These are phyloP conservation scores for Aristolochia contorta DNA, from an alignment of 164 flowering plant genomes.

Conservation along the genomic window DNA sequence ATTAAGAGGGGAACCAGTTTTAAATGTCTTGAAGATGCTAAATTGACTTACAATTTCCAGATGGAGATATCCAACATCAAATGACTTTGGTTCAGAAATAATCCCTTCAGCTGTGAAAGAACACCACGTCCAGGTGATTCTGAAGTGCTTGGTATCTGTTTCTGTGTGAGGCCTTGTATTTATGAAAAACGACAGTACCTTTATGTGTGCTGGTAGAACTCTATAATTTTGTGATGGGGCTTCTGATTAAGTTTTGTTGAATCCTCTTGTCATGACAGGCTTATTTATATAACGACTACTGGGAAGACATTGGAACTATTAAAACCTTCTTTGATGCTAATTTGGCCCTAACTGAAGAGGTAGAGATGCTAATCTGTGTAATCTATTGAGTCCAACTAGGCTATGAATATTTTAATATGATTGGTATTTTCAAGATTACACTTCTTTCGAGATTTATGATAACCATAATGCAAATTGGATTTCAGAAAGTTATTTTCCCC, in stretches of 20 bases:
- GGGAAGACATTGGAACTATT: conserved; percentile 98
- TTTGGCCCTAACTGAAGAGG: conserved; percentile 90
- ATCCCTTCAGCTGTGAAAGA: conserved; percentile 80
- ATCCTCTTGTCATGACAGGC: conserved; percentile 36
- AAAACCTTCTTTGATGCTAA: conserved; percentile 86
- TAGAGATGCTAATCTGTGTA: conserved; percentile 7
- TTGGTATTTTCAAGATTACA: no score
- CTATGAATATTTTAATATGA: not conserved
- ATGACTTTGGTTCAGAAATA: conserved; percentile 97
- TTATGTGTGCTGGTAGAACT: no score
- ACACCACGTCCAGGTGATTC: conserved; percentile 58
- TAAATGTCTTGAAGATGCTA: not conserved
- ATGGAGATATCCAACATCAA: conserved; percentile 72
- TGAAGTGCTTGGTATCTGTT: not conserved
- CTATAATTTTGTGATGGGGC: no score
- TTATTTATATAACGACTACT: conserved; percentile 82
- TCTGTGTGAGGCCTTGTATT: no score
- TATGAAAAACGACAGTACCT: no score
- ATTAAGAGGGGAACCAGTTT: not conserved
- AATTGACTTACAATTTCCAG: conserved; percentile 3
- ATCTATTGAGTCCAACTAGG: no score
- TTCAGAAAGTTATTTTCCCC: no score
- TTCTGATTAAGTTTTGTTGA: no score
- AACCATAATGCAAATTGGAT: not conserved
- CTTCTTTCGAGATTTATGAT: not conserved